A percentile compares a stretch with the other conserved stretches of the same genome.
Conservation (phyloP, 768 basidiomycete species). For the Tylopilus sp. region DNA sequence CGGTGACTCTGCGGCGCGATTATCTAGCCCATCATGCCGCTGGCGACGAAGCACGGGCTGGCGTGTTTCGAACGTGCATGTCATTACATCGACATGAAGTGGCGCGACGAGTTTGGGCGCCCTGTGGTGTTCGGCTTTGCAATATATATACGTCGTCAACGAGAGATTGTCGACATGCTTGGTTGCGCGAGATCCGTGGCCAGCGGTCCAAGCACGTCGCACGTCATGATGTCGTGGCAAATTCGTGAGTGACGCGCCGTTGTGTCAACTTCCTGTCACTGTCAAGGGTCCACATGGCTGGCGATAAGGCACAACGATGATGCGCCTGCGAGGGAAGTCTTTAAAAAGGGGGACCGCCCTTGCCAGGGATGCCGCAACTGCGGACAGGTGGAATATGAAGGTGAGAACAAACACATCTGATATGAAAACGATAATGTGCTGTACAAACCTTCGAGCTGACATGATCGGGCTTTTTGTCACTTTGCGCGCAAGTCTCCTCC, state of each 20-base stretch:
- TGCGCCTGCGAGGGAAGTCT: background rate
- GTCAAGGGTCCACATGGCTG: conserved; percentile 7
- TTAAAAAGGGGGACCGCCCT: conserved; percentile 14
- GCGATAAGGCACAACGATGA: conserved; percentile 17
- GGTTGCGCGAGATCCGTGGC: conserved; percentile 6
- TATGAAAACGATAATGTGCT: conserved; percentile 13
- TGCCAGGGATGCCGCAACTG: conserved; percentile 10
- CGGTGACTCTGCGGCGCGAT: conserved; percentile 23
- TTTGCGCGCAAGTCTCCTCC: conserved; percentile 15
- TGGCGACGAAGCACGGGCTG: conserved; percentile 5
- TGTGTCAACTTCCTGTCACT: conserved; percentile 17
- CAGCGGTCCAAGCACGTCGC: conserved; percentile 4
- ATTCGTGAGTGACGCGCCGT: conserved; percentile 6
- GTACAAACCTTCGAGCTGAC: conserved; percentile 11
- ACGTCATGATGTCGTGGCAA: background rate
- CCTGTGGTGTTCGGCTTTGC: conserved; percentile 2
- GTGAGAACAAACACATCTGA: no score
- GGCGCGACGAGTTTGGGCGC: conserved; percentile 12
- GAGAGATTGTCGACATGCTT: conserved; percentile 2
- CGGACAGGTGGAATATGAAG: conserved; percentile 15
- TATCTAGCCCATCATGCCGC: conserved; percentile 7
- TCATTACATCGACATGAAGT: conserved; percentile 14
- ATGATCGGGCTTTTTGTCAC: conserved; percentile 24
- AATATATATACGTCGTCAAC: conserved; percentile 2
- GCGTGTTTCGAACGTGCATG: conserved; percentile 16